Percentiles rank a stretch among this genome's conserved stretches.
These are phyloP conservation scores for Candida taoyuanica DNA, from an alignment of 805 yeast genomes.

Conservation along the genomic window DNA sequence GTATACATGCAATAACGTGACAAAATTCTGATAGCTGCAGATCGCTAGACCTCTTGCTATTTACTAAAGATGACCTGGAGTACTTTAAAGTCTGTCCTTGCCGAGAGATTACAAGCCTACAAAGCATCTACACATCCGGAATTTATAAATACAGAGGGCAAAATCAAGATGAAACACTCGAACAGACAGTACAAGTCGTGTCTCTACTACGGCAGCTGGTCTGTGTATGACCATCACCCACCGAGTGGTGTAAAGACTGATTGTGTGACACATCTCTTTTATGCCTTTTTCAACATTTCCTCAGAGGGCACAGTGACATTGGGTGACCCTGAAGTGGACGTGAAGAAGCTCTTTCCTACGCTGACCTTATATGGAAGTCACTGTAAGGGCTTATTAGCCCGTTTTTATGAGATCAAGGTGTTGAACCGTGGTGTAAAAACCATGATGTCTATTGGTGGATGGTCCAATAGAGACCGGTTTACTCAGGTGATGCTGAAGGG, in stretches of 20 bases:
- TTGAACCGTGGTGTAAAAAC: slow-evolving; percentile 43
- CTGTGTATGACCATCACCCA: slow-evolving; percentile 55
- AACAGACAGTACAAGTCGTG: slow-evolving; percentile 27
- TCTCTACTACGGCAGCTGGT: slow-evolving; percentile 55
- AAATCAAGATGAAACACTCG: no score
- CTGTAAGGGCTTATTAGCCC: slow-evolving; percentile 45
- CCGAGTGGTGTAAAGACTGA: slow-evolving; percentile 60
- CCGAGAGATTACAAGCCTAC: neutral
- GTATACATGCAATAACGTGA: no score
- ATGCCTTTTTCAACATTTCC: slow-evolving; percentile 63
- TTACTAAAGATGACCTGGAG: slow-evolving; percentile 3
- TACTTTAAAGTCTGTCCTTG: neutral
- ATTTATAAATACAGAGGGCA: no score
- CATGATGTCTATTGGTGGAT: slow-evolving; percentile 82
- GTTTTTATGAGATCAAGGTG: slow-evolving; percentile 42
- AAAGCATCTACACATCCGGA: no score
- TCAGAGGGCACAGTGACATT: slow-evolving; percentile 1
- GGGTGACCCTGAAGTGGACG: slow-evolving; percentile 66
- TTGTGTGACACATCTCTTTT: slow-evolving; percentile 62
- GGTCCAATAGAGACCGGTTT: slow-evolving; percentile 50
- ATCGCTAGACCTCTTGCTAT: neutral
- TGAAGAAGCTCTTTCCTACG: slow-evolving; percentile 31
- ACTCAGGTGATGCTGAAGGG: slow-evolving; percentile 24
- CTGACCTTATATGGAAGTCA: slow-evolving; percentile 16
- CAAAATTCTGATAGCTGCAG: neutral